These are phyloP conservation scores for Ramaria sp. DNA, from an alignment of 768 basidiomycete genomes.

Conservation along the genomic window DNA sequence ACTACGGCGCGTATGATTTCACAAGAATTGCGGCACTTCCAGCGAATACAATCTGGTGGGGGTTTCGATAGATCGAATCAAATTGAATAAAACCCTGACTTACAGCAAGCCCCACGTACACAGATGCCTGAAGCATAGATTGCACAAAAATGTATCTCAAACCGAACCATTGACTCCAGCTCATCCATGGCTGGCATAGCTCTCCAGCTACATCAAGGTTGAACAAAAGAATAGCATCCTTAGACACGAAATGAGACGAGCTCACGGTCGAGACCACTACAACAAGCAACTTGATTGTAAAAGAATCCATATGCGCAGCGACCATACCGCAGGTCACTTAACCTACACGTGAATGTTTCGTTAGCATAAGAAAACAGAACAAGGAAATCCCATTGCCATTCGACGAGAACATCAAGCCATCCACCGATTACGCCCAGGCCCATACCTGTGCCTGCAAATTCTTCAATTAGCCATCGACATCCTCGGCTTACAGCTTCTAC, in stretches of 20 bases:
- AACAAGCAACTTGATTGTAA: slow-evolving; percentile 63
- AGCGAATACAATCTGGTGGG: slow-evolving; percentile 44
- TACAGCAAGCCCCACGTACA: slow-evolving; percentile 58
- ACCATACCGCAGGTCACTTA: slow-evolving; percentile 60
- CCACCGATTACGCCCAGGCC: slow-evolving; percentile 61
- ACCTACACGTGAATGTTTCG: slow-evolving; percentile 27
- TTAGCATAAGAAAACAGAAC: background rate
- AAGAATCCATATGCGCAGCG: slow-evolving; percentile 59
- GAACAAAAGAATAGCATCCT: slow-evolving; percentile 3
- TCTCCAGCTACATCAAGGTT: slow-evolving; percentile 43
- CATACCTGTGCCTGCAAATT: slow-evolving; percentile 42
- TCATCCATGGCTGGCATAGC: slow-evolving; percentile 53
- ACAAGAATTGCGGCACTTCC: slow-evolving; percentile 56
- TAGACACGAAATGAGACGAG: background rate
- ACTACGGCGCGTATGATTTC: slow-evolving; percentile 61
- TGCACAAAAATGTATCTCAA: slow-evolving; percentile 46
- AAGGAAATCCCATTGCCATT: slow-evolving; percentile 37
- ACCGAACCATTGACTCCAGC: slow-evolving; percentile 52
- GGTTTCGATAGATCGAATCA: background rate
- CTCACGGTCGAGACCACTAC: slow-evolving; percentile 48
- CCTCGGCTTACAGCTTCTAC: background rate
- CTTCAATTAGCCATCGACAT: background rate
- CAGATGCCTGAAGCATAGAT: slow-evolving; percentile 52
- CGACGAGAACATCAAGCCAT: slow-evolving; percentile 63
- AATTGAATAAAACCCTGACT: slow-evolving; percentile 15